A percentile compares a stretch with the other conserved stretches of the same genome.
Evolutionary conservation across 495 filamentous ascomycete genomes (phyloP).

Genomic region (Chaetomium tenue): DNA sequence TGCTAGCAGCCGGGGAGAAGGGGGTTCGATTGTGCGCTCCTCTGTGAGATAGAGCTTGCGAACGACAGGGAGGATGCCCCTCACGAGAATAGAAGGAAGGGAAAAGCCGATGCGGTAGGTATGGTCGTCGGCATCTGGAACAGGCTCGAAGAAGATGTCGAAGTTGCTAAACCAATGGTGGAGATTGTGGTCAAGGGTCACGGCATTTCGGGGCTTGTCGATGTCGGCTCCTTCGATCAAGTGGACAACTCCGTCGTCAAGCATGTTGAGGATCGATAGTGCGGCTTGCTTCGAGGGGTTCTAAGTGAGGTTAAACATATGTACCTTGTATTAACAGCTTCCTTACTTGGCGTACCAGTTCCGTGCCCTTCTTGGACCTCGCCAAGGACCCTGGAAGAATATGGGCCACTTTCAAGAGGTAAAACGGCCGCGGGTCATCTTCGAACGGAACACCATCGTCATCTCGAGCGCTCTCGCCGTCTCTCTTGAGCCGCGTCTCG

Average conservation of each 20-base stretch:
- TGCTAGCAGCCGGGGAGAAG: constrained; percentile 12
- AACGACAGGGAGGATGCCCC: constrained; percentile 4
- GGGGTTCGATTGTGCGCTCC: constrained; percentile 5
- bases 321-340: background rate
- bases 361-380: background rate
- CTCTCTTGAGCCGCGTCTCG: background rate
- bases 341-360: background rate
- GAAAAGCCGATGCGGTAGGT: constrained; percentile 12
- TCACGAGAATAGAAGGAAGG: background rate
- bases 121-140: constrained; percentile 5
- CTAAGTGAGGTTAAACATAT: background rate
- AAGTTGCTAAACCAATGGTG: constrained; percentile 14
- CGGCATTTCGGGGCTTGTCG: constrained; percentile 7
- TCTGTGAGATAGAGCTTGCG: constrained; percentile 14
- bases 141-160: constrained; percentile 16
- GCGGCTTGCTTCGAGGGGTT: constrained; percentile 8
- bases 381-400: constrained; percentile 13
- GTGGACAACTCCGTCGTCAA: background rate
- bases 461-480: background rate
- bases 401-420: constrained; percentile 5
- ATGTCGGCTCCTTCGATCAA: constrained; percentile 14
- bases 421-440: background rate
- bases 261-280: constrained; percentile 15
- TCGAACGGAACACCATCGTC: constrained; percentile 3
- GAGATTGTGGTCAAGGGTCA: background rate